phyloP scores from a whole-genome alignment of 371 early-diverging fungal genomes.

The Sanchytrium tribonematis region DNA sequence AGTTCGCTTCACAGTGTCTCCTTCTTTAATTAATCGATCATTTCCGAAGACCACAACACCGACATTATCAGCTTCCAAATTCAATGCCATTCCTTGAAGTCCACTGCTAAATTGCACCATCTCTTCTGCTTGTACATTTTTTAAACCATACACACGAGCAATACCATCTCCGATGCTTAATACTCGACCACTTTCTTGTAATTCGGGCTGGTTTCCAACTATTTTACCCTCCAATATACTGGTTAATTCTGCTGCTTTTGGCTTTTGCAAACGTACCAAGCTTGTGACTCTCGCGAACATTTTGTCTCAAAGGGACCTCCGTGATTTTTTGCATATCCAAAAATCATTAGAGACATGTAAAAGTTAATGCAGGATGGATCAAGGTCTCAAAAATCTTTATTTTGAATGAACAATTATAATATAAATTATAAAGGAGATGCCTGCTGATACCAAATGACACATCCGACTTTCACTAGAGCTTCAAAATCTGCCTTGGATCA shows the following conservation, averaged over 20 bases:
- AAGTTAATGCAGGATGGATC: too few relatives aligned
- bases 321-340: too few relatives aligned
- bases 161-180: slow-evolving; percentile 95
- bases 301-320: too few relatives aligned
- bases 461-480: not conserved
- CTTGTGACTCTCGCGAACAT: not conserved
- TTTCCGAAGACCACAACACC: slow-evolving; percentile 94
- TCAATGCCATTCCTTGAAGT: slow-evolving; percentile 87
- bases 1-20: slow-evolving; percentile 85
- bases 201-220: not conserved
- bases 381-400: too few relatives aligned
- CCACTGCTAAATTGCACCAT: slow-evolving; percentile 95
- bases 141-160: slow-evolving; percentile 88
- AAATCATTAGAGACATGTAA: too few relatives aligned
- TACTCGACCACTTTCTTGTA: slow-evolving; percentile 44
- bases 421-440: too few relatives aligned
- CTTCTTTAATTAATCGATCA: slow-evolving; percentile 87
- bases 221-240: not conserved
- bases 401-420: too few relatives aligned
- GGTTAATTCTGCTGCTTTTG: not conserved
- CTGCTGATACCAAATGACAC: not conserved
- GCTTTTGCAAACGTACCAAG: slow-evolving; percentile 1
- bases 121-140: slow-evolving; percentile 92
- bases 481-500: not conserved
- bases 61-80: slow-evolving; percentile 87